Evolutionary conservation across 129 eudicot species (phyloP).

Genomic region (Saposhnikovia divaricata): DNA sequence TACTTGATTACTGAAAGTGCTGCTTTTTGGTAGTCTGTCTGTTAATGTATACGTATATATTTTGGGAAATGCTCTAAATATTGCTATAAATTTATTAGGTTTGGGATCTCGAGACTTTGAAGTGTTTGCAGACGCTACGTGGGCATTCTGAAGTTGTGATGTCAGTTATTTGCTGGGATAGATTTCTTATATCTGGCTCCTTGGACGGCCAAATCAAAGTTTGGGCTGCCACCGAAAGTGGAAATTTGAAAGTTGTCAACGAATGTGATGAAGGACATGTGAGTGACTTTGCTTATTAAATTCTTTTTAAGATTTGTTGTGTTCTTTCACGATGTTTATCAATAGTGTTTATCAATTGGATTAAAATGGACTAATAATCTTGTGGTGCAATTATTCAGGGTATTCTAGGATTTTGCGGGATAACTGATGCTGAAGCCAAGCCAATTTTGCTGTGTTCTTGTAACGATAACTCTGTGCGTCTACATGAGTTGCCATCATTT

Average conservation of each 20-base stretch:
- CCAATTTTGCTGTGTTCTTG: conserved; percentile 54
- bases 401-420: conserved; percentile 46
- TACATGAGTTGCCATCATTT: conserved; percentile 66
- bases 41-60: neutral
- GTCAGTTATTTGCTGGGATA: conserved; percentile 60
- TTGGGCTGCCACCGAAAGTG: conserved; percentile 61
- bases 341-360: neutral
- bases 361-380: neutral
- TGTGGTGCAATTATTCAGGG: conserved; percentile 29
- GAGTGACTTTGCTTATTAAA: conserved; percentile 17
- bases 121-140: conserved; percentile 32
- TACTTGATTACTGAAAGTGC: neutral
- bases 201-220: conserved; percentile 50
- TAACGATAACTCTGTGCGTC: conserved; percentile 42
- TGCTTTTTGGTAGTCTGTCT: neutral
- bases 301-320: conserved; percentile 1
- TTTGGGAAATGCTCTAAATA: neutral
- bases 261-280: conserved; percentile 45
- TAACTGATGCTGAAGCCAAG: conserved; percentile 41
- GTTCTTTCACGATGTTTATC: neutral
- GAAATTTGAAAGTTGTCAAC: conserved; percentile 38
- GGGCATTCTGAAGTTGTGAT: conserved; percentile 46
- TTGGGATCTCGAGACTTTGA: conserved; percentile 47
- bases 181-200: conserved; percentile 50
- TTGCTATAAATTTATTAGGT: conserved; percentile 20